Percentiles rank a stretch among this genome's conserved stretches.
phyloP scores from a whole-genome alignment of 495 filamentous ascomycete genomes.

The Trichoderma virens region DNA sequence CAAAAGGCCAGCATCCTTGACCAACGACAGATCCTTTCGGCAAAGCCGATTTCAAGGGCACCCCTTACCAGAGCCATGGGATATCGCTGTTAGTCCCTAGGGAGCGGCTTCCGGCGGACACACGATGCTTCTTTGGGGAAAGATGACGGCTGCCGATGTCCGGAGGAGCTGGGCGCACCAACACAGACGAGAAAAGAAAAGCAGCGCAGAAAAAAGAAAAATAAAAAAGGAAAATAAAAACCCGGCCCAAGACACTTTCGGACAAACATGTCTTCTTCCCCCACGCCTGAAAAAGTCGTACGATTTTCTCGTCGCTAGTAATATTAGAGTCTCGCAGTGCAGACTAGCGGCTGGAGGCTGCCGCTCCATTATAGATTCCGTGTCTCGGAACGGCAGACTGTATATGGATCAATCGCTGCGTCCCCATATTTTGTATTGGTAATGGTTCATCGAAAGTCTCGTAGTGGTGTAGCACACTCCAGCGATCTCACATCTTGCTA shows the following conservation, averaged over 20 bases:
- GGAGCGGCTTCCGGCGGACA: background rate
- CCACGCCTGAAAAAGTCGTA: conserved; percentile 2
- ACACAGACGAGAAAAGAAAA: background rate
- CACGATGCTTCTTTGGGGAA: background rate
- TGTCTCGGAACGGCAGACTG: background rate
- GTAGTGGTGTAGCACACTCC: background rate
- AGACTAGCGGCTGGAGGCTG: conserved; percentile 7
- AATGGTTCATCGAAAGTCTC: background rate
- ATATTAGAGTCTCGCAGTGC: background rate
- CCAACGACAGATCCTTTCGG: background rate
- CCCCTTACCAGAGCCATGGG: background rate
- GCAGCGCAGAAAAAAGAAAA: background rate
- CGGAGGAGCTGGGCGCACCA: background rate
- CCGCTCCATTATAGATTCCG: conserved; percentile 9
- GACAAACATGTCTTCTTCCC: conserved; percentile 1
- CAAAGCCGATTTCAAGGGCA: background rate
- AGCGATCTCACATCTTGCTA: background rate
- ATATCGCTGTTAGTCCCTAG: background rate
- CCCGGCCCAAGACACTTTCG: background rate
- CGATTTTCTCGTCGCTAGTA: conserved; percentile 2
- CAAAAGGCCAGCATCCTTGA: background rate
- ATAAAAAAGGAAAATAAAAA: background rate
- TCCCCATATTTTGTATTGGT: background rate
- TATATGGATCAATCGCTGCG: background rate
- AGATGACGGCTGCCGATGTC: background rate